phyloP scores from a whole-genome alignment of 2,329 filamentous ascomycete genomes.

The Xylariomycetidae sp. region DNA sequence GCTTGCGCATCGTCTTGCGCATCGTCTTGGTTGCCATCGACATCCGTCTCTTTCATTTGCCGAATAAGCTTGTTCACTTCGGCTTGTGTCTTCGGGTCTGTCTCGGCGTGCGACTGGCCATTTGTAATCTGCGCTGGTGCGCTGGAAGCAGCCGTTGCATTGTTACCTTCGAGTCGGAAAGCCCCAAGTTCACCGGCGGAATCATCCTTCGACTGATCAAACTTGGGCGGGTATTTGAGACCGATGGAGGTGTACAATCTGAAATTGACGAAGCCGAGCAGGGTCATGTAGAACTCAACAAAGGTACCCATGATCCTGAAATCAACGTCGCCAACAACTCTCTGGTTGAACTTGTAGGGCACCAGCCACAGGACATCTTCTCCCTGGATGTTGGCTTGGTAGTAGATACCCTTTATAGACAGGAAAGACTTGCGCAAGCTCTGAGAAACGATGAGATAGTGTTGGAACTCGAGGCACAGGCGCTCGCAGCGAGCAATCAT shows the following conservation, averaged over 20 bases:
- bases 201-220: slow-evolving; percentile 81
- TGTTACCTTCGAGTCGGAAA: slow-evolving; percentile 79
- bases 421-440: slow-evolving; percentile 93
- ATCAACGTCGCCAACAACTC: slow-evolving; percentile 88
- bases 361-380: slow-evolving; percentile 97
- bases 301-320: slow-evolving; percentile 99
- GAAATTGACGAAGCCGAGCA: slow-evolving; percentile 95
- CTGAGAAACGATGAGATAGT: slow-evolving; percentile 90
- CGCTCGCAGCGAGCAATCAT: slow-evolving; percentile 94
- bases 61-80: slow-evolving; percentile 64
- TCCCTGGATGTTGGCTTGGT: slow-evolving; percentile 93
- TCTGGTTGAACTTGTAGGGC: slow-evolving; percentile 96
- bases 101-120: slow-evolving; percentile 44
- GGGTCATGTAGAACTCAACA: slow-evolving; percentile 96
- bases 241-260: slow-evolving; percentile 86
- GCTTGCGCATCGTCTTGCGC: slow-evolving; percentile 34
- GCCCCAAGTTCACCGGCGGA: slow-evolving; percentile 84
- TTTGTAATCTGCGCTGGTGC: slow-evolving; percentile 47
- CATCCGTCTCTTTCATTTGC: slow-evolving; percentile 54
- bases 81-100: slow-evolving; percentile 57
- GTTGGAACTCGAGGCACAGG: slow-evolving; percentile 90
- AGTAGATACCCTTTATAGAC: slow-evolving; percentile 99
- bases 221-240: slow-evolving; percentile 92
- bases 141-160: slow-evolving; percentile 47
- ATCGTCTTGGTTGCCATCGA: slow-evolving; percentile 36